Base-by-base conservation (phyloP, 148 eudicot species). In the Polygonum aviculare region DNA sequence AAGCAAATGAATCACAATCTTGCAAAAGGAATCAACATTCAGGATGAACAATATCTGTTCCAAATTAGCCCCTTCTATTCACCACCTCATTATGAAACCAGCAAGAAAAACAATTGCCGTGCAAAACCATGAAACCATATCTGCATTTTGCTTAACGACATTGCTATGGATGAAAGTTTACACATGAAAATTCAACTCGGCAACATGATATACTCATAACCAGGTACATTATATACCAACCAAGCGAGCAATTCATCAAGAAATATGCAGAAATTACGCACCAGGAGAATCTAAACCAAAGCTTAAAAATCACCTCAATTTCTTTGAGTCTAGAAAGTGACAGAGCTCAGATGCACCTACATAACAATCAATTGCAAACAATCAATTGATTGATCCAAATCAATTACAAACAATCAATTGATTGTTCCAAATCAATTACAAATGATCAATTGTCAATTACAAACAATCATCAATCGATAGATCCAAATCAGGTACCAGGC, bases 401-500 rank as follows among this genome's bases (percentile, higher is more conserved):
- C 54, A 2, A 50, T 12, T 12, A 50, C 15, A 3, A 15, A 4
- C 54, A 50, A 50, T 50, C 38, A 5, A 39, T 41, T 5, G 19
- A 35, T 3, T 7, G 19, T 44, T 18, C 16, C n/a, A n/a, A 41
- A n/a, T n/a, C n/a, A n/a, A n/a, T n/a, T n/a, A n/a, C n/a, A n/a
- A n/a, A n/a, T n/a, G n/a, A n/a, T n/a, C n/a, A n/a, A n/a, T n/a
- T n/a, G n/a, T n/a, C n/a, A n/a, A n/a, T n/a, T n/a, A n/a, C n/a
- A n/a, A n/a, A n/a, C n/a, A n/a, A n/a, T n/a, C n/a, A n/a, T n/a
- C n/a, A n/a, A n/a, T n/a, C n/a, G n/a, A n/a, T n/a, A n/a, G n/a
- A n/a, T n/a, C n/a, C n/a, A n/a, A n/a, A n/a, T n/a, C n/a, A n/a
- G 78, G 73, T 31, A 94, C 98, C 98, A 54, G 98, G 97, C 98